Percentiles rank a stretch among this genome's conserved stretches.
Conservation (phyloP, 768 basidiomycete genomes). For the Brasilioporus rufonigricans region DNA sequence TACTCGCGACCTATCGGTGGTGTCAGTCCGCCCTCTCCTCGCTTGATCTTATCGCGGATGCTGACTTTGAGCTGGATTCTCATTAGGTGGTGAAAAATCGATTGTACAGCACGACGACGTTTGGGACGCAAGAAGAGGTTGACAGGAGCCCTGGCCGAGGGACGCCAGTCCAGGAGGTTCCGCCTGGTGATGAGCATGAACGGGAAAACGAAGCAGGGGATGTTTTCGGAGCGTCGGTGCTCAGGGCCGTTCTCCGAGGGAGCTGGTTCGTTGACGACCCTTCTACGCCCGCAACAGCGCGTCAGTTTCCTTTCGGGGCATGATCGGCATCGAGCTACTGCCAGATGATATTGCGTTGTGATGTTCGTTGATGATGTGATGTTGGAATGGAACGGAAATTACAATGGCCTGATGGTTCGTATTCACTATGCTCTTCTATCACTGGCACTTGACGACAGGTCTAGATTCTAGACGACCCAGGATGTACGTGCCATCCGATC, state of each 20-base stretch:
- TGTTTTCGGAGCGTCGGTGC: conserved; percentile 7
- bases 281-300: neutral
- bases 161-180: conserved; percentile 2
- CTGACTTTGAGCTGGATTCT: neutral
- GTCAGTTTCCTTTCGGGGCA: neutral
- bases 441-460: neutral
- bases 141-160: conserved; percentile 11
- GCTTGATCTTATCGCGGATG: neutral
- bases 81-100: conserved; percentile 29
- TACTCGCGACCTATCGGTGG: conserved; percentile 34
- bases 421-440: neutral
- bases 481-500: neutral
- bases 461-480: conserved; percentile 7
- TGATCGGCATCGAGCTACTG: neutral
- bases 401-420: conserved; percentile 14
- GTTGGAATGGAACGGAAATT: neutral
- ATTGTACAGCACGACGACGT: conserved; percentile 33
- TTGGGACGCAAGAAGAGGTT: conserved; percentile 26
- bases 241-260: neutral
- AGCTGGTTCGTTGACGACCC: conserved; percentile 12
- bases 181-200: neutral
- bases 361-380: conserved; percentile 4
- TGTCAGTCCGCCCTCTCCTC: conserved; percentile 15
- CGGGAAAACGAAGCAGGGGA: conserved; percentile 4
- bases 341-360: neutral